These are phyloP conservation scores for Anthracocystis walkeri DNA, from an alignment of 1,284 basidiomycete species.

Conservation along the genomic window DNA sequence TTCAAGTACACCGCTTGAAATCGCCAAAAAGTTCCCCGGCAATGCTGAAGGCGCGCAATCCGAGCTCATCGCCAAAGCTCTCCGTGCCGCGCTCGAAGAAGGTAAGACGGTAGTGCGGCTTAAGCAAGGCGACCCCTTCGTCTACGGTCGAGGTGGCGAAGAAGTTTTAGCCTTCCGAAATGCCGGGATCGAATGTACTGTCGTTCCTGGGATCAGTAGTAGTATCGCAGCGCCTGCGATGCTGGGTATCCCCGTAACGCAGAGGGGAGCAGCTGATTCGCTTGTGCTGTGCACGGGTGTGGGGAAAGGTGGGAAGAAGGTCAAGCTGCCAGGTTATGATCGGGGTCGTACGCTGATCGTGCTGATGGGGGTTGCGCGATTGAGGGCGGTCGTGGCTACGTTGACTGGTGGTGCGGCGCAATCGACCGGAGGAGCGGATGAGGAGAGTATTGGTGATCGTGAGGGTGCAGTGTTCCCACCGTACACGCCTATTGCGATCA, in stretches of 20 bases:
- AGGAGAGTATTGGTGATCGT: conserved; percentile 53
- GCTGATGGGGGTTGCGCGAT: conserved; percentile 93
- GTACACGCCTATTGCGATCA: conserved; percentile 86
- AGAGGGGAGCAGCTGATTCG: conserved; percentile 90
- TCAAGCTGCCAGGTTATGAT: conserved; percentile 86
- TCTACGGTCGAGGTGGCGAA: conserved; percentile 93
- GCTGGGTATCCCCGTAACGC: conserved; percentile 91
- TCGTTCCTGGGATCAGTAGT: conserved; percentile 89
- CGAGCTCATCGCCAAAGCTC: conserved; percentile 90
- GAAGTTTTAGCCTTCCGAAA: conserved; percentile 91
- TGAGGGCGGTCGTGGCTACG: conserved; percentile 79
- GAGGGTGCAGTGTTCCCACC: conserved; percentile 78
- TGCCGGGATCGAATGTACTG: conserved; percentile 82
- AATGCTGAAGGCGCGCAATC: conserved; percentile 94
- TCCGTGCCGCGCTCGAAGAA: conserved; percentile 79
- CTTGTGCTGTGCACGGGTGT: conserved; percentile 93
- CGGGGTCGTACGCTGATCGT: conserved; percentile 83
- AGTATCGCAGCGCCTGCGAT: conserved; percentile 90
- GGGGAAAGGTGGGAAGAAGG: conserved; percentile 85
- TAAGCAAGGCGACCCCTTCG: conserved; percentile 95
- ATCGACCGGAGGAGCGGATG: conserved; percentile 2
- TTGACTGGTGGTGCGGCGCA: conserved; percentile 69
- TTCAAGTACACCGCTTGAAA: conserved; percentile 74
- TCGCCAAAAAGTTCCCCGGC: conserved; percentile 96
- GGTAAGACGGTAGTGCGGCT: conserved; percentile 90